A percentile compares a stretch with the other conserved stretches of the same genome.
phyloP scores from a whole-genome alignment of 2,329 filamentous ascomycete genomes.

The Colletotrichum noveboracense region DNA sequence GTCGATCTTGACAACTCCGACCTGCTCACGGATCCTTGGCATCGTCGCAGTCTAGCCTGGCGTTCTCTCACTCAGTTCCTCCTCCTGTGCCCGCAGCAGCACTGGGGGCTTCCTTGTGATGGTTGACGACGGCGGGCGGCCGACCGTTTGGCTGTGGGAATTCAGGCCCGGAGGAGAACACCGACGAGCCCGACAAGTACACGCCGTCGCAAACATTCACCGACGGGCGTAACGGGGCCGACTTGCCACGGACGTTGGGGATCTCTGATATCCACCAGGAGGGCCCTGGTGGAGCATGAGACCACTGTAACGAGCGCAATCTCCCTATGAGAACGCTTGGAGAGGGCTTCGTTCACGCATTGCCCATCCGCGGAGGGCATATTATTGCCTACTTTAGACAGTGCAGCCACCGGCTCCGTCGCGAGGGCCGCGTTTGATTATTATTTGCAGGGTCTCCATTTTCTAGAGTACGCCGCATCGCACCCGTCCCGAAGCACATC shows the following conservation, averaged over 20 bases:
- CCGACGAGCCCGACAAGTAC: constrained; percentile 10
- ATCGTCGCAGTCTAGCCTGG: background rate
- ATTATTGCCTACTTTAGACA: background rate
- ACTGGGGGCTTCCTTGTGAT: background rate
- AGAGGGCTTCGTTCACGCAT: background rate
- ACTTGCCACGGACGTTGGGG: constrained; percentile 8
- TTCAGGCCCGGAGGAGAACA: constrained; percentile 8
- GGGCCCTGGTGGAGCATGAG: constrained; percentile 1
- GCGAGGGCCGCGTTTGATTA: background rate
- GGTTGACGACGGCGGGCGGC: background rate
- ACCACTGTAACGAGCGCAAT: constrained; percentile 9
- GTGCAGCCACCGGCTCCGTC: background rate
- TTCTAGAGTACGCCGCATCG: background rate
- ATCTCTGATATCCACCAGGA: constrained; percentile 5
- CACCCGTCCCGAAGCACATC: background rate
- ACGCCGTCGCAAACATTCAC: constrained; percentile 12
- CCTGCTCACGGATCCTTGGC: background rate
- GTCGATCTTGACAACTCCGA: background rate
- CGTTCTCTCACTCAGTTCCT: background rate
- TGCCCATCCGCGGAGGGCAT: background rate
- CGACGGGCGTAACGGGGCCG: constrained; percentile 12
- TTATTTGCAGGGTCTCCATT: background rate
- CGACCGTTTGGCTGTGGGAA: background rate
- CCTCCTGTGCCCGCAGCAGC: background rate
- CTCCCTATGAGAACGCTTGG: background rate